phyloP scores from a whole-genome alignment of 345 rosid species.

The Nasturtium officinale region DNA sequence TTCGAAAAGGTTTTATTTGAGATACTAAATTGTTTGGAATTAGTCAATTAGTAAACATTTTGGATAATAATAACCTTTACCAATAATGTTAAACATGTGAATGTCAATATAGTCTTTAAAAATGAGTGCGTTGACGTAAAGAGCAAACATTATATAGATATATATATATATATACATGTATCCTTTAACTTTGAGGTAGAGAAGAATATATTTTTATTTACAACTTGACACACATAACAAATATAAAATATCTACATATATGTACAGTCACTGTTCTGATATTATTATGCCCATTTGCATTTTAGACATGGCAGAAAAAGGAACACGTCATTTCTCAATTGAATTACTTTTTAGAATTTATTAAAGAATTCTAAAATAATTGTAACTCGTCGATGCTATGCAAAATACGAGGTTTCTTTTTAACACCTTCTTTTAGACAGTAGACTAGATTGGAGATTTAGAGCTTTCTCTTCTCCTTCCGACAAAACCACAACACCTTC shows the following conservation, averaged over 20 bases:
- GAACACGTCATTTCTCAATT: constrained; percentile 30
- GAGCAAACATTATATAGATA: too few relatives aligned
- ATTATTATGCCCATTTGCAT: constrained; percentile 30
- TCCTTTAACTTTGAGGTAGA: background rate
- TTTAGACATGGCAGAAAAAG: constrained; percentile 24
- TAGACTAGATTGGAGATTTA: background rate
- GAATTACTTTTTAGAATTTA: background rate
- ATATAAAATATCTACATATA: constrained; percentile 21
- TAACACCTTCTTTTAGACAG: constrained; percentile 12
- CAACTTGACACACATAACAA: background rate
- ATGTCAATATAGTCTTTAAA: too few relatives aligned
- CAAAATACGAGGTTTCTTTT: constrained; percentile 39
- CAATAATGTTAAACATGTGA: too few relatives aligned
- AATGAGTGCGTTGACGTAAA: too few relatives aligned
- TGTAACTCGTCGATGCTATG: constrained; percentile 7
- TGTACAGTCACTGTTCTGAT: background rate
- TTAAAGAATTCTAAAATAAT: background rate
- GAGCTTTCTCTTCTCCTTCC: background rate
- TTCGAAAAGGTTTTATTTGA: too few relatives aligned
- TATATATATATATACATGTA: too few relatives aligned
- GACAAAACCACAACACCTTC: constrained; percentile 12
- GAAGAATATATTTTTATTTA: constrained; percentile 22
- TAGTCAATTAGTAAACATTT: too few relatives aligned
- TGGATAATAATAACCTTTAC: too few relatives aligned
- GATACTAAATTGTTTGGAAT: too few relatives aligned